These are phyloP conservation scores for Panaeolus papilionaceus DNA, from an alignment of 768 basidiomycete genomes.

Conservation along the genomic window DNA sequence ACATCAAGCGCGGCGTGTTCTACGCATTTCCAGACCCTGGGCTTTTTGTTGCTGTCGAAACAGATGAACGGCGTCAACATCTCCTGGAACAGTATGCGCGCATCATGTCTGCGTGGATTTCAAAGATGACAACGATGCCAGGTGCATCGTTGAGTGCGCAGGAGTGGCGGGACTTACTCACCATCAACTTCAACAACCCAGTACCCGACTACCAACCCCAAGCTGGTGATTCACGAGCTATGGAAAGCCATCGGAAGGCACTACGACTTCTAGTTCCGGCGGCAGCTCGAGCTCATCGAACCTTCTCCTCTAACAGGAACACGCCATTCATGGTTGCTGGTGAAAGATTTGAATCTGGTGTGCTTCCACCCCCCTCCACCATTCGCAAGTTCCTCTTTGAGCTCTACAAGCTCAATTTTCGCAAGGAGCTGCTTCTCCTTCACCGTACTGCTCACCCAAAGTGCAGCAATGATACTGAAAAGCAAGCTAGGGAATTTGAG, in stretches of 20 bases:
- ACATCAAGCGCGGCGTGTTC: too few species aligned
- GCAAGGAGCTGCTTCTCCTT: neutral
- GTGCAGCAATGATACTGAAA: neutral
- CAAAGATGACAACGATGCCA: neutral
- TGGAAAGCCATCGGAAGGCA: neutral
- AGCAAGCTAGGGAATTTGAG: neutral
- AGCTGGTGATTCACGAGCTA: neutral
- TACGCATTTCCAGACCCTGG: too few species aligned
- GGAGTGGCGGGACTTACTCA: too few species aligned
- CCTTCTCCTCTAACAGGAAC: neutral
- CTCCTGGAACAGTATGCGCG: conserved; percentile 7
- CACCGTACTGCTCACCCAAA: neutral
- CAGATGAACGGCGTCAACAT: conserved; percentile 4
- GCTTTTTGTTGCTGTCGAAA: neutral
- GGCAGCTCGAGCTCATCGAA: neutral
- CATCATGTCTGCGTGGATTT: conserved; percentile 4
- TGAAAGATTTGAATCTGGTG: neutral
- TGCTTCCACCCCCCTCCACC: neutral
- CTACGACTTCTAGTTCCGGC: neutral
- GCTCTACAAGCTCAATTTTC: conserved; percentile 15
- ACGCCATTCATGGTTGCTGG: neutral
- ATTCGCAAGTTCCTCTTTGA: too few species aligned
- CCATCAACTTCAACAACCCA: too few species aligned
- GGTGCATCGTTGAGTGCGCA: neutral
- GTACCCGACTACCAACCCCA: too few species aligned